A percentile compares a stretch with the other conserved stretches of the same genome.
Conservation (phyloP, 2,329 filamentous ascomycete species). For the Stagonosporopsis chrysanthemi region DNA sequence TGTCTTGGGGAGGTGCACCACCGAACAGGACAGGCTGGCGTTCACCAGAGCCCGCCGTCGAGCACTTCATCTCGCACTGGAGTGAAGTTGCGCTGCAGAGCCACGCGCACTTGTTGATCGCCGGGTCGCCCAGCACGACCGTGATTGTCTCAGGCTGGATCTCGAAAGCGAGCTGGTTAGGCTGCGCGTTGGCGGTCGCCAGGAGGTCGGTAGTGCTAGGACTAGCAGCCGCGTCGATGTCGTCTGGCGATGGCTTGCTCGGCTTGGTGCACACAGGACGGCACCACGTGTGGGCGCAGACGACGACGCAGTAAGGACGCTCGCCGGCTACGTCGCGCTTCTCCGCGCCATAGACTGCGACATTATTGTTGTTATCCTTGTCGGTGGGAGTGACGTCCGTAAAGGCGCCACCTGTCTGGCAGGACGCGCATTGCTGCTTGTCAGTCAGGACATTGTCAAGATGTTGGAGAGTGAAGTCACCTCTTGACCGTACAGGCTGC, state of each 20-base stretch:
- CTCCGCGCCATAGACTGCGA: no score
- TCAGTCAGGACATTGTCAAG: not conserved
- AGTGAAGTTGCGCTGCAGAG: not conserved
- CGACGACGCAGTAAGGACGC: slow-evolving; percentile 1
- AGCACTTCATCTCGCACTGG: not conserved
- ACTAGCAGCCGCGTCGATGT: not conserved
- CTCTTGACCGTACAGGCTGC: not conserved
- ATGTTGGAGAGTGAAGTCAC: not conserved
- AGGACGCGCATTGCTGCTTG: not conserved
- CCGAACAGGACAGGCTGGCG: not conserved
- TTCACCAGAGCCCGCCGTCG: not conserved
- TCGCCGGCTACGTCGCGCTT: no score
- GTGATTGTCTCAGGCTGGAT: not conserved
- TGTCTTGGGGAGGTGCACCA: not conserved
- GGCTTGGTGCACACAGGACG: not conserved
- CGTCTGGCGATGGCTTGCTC: not conserved
- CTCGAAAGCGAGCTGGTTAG: not conserved
- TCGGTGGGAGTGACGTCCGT: not conserved
- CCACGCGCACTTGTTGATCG: slow-evolving; percentile 3
- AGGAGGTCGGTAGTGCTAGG: not conserved
- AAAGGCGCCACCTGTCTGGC: not conserved
- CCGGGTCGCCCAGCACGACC: not conserved
- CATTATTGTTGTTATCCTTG: not conserved
- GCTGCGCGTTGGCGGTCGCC: not conserved
- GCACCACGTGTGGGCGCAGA: slow-evolving; percentile 6